A percentile compares a stretch with the other conserved stretches of the same genome.
Conservation (phyloP, 352 stramenopile species). For the Phytophthora gonapodyides region DNA sequence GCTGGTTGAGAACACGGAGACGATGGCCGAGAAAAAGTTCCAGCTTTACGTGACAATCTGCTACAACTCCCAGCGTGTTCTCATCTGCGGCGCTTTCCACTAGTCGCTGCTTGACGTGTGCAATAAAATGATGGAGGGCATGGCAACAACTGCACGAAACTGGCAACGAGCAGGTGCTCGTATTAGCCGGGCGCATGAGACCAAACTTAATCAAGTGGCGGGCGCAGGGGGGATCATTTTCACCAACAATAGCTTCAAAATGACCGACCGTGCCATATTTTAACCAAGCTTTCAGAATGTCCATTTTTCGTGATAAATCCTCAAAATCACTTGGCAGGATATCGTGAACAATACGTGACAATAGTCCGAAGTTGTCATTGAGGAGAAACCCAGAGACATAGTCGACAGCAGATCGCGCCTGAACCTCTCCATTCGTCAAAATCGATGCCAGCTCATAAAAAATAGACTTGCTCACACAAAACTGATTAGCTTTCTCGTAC, state of each 20-base stretch:
- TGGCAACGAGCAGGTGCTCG: too few species aligned
- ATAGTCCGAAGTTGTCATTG: constrained; percentile 6
- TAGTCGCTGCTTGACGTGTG: background rate
- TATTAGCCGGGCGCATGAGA: background rate
- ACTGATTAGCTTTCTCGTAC: background rate
- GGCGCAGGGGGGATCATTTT: background rate
- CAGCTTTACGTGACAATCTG: constrained; percentile 5
- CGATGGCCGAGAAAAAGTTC: constrained; percentile 16
- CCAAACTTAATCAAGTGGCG: constrained; percentile 1
- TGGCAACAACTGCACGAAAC: background rate
- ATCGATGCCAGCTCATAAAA: constrained; percentile 3
- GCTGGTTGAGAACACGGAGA: constrained; percentile 11
- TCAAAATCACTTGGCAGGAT: constrained; percentile 1
- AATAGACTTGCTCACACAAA: background rate
- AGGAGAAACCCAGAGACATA: constrained; percentile 13
- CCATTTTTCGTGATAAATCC: background rate
- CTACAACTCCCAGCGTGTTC: background rate
- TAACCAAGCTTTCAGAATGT: constrained; percentile 4
- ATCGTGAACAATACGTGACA: constrained; percentile 9
- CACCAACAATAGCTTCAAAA: constrained; percentile 1
- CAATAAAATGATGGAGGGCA: background rate
- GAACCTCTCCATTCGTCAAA: constrained; percentile 13
- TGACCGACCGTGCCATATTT: constrained; percentile 1
- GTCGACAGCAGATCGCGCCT: constrained; percentile 2
- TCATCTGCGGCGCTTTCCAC: background rate